These are phyloP conservation scores for Aspergillus novoparasiticus DNA, from an alignment of 2,329 filamentous ascomycete genomes.

Conservation along the genomic window DNA sequence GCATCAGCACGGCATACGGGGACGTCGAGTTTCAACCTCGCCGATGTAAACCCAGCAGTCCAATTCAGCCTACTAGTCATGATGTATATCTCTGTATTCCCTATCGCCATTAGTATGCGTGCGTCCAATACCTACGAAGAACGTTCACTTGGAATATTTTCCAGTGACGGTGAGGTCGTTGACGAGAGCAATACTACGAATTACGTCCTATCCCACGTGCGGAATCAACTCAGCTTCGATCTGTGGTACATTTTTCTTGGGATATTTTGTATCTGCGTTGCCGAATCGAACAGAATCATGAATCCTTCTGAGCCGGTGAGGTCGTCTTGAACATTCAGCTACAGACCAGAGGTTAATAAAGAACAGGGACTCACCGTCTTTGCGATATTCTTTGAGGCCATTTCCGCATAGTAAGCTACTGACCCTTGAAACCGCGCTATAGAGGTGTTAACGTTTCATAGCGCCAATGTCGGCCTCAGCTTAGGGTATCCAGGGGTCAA, in stretches of 20 bases:
- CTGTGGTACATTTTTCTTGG: constrained; percentile 66
- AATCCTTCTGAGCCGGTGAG: constrained; percentile 29
- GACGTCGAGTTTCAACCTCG: constrained; percentile 55
- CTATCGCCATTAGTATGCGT: constrained; percentile 90
- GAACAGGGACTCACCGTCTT: constrained; percentile 53
- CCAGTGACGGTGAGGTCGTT: constrained; percentile 30
- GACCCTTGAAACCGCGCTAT: not conserved
- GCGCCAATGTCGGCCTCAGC: constrained; percentile 38
- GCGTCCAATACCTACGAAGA: constrained; percentile 71
- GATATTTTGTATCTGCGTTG: constrained; percentile 59
- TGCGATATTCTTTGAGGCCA: constrained; percentile 52
- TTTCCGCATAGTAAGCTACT: constrained; percentile 42
- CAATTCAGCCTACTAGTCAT: constrained; percentile 71
- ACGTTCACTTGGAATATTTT: constrained; percentile 61
- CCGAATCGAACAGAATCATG: constrained; percentile 49
- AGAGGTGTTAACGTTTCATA: constrained; percentile 16
- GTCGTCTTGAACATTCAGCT: not conserved
- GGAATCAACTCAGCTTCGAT: constrained; percentile 66
- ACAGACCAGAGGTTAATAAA: not conserved
- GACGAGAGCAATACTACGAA: constrained; percentile 33
- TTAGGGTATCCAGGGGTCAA: constrained; percentile 33
- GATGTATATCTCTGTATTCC: constrained; percentile 98
- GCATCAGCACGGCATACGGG: constrained; percentile 52
- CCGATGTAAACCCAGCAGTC: constrained; percentile 56
- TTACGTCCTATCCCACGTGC: constrained; percentile 59